A percentile compares a stretch with the other conserved stretches of the same genome.
phyloP scores from a whole-genome alignment of 768 basidiomycete species.

The Mycena rebaudengoi region DNA sequence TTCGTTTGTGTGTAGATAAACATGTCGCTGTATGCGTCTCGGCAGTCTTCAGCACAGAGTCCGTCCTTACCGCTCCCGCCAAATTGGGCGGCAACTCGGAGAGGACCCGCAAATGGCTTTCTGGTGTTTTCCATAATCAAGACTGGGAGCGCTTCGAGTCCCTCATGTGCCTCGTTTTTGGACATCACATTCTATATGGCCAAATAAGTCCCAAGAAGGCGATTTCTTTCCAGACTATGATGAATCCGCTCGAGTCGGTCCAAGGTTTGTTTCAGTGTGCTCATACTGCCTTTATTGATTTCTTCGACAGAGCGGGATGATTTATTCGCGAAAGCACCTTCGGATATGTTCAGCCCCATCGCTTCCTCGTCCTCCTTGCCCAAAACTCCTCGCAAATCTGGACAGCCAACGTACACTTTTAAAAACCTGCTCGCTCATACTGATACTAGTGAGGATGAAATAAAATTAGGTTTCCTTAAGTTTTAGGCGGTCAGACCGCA shows the following conservation, averaged over 20 bases:
- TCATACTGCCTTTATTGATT: not conserved
- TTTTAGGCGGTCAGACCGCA: not conserved
- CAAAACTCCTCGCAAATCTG: not conserved
- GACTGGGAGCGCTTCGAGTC: constrained; percentile 2
- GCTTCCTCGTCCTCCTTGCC: not conserved
- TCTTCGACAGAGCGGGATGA: not conserved
- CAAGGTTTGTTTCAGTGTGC: not conserved
- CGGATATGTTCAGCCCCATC: not conserved
- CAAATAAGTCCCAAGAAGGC: not conserved
- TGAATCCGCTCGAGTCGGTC: not conserved
- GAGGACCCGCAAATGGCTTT: not conserved
- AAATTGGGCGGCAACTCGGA: not conserved
- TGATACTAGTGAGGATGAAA: not conserved
- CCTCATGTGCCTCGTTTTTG: not conserved
- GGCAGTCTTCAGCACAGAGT: not conserved
- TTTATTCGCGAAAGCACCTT: not conserved
- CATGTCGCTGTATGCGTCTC: not conserved
- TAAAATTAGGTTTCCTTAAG: not conserved
- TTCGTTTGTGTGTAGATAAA: no score
- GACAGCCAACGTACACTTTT: not conserved
- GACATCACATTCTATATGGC: not conserved
- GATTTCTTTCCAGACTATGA: not conserved
- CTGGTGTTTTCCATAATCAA: not conserved
- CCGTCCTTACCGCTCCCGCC: not conserved
- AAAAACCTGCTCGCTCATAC: not conserved